Conservation (phyloP, 495 filamentous ascomycete genomes). For the Penicillium cinerascens region DNA sequence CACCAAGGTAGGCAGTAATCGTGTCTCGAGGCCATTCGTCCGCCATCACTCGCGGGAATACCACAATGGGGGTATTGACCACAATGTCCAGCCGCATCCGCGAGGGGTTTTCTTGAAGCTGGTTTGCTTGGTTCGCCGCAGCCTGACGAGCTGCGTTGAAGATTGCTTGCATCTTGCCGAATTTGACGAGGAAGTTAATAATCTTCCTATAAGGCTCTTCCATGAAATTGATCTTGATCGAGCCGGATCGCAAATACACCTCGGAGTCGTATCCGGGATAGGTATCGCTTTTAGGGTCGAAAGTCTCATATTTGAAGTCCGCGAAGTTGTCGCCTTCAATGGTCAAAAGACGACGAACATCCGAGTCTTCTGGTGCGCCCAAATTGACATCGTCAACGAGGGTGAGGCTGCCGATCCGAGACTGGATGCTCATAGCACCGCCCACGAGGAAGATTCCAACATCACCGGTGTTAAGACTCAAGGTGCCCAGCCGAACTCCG, state of each 20-base stretch:
- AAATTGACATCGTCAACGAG: constrained; percentile 93
- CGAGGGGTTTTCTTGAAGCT: constrained; percentile 83
- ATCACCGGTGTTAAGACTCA: constrained; percentile 87
- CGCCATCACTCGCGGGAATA: constrained; percentile 74
- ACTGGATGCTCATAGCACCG: constrained; percentile 77
- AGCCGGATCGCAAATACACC: constrained; percentile 82
- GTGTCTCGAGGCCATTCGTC: constrained; percentile 68
- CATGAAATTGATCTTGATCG: constrained; percentile 92
- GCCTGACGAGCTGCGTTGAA: constrained; percentile 96
- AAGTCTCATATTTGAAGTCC: constrained; percentile 97
- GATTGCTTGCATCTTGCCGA: constrained; percentile 98
- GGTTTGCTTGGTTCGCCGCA: constrained; percentile 88
- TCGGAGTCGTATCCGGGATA: constrained; percentile 97
- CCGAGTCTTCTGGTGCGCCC: constrained; percentile 74
- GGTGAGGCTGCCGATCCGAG: constrained; percentile 80
- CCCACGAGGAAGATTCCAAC: constrained; percentile 86
- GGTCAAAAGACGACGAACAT: constrained; percentile 80
- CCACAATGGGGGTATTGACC: constrained; percentile 90
- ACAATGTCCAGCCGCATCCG: constrained; percentile 92
- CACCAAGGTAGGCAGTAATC: constrained; percentile 88
- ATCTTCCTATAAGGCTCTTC: constrained; percentile 98
- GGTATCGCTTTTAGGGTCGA: constrained; percentile 65
- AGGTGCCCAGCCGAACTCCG: constrained; percentile 86
- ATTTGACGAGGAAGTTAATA: constrained; percentile 94
- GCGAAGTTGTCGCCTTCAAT: constrained; percentile 95